Evolutionary conservation across 2,329 filamentous ascomycete species (phyloP).

Genomic region (Fusarium sp.): DNA sequence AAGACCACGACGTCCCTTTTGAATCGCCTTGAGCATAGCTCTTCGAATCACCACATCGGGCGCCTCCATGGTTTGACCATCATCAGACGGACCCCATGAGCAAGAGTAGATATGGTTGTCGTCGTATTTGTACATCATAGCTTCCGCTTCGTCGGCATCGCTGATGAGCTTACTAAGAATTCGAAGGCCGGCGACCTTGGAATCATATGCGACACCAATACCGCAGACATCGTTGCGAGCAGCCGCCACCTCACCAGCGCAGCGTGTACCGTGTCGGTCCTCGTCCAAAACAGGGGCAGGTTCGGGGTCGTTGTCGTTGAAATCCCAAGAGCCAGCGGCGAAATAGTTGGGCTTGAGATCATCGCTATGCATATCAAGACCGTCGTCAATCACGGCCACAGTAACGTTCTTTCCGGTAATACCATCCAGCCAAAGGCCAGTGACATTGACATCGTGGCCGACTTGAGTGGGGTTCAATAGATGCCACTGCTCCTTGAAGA

Average conservation of each 20-base stretch:
- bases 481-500: slow-evolving; percentile 96
- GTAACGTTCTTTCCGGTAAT: slow-evolving; percentile 90
- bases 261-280: slow-evolving; percentile 91
- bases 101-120: slow-evolving; percentile 98
- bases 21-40: slow-evolving; percentile 91
- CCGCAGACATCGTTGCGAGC: slow-evolving; percentile 94
- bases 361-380: slow-evolving; percentile 92
- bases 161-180: slow-evolving; percentile 92
- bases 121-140: slow-evolving; percentile 92
- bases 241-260: slow-evolving; percentile 92
- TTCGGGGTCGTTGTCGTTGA: slow-evolving; percentile 84
- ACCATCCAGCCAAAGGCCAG: slow-evolving; percentile 88
- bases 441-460: slow-evolving; percentile 97
- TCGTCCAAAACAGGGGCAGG: slow-evolving; percentile 85
- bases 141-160: slow-evolving; percentile 90
- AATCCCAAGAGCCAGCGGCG: slow-evolving; percentile 91
- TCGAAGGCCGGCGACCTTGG: slow-evolving; percentile 88
- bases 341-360: slow-evolving; percentile 96
- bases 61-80: slow-evolving; percentile 92
- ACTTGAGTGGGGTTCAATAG: slow-evolving; percentile 82
- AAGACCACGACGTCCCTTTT: slow-evolving; percentile 83
- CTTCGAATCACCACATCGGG: slow-evolving; percentile 87
- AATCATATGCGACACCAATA: slow-evolving; percentile 93
- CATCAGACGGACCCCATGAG: slow-evolving; percentile 97
- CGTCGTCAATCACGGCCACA: slow-evolving; percentile 95